These are phyloP conservation scores for Datura wrightii DNA, from an alignment of 257 asterid species.

Conservation along the genomic window DNA sequence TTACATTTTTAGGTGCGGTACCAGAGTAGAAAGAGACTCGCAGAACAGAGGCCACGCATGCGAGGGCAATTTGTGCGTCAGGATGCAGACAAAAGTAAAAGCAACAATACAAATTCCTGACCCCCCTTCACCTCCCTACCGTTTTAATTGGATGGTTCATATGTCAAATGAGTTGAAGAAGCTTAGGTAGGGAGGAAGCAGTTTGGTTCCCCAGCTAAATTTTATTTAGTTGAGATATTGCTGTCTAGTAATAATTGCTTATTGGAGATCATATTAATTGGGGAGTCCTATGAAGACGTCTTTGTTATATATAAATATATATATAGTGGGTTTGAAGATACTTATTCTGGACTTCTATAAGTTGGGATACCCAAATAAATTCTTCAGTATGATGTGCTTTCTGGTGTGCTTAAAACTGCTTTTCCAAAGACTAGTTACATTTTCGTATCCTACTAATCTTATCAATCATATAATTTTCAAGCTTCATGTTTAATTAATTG, in stretches of 20 bases:
- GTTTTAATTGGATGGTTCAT: conserved; percentile 1
- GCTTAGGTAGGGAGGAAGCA: conserved; percentile 35
- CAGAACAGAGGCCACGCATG: conserved; percentile 61
- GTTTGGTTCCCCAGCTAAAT: conserved; percentile 18
- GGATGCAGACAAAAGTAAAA: conserved; percentile 38
- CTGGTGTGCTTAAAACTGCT: conserved; percentile 16
- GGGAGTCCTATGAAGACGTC: conserved; percentile 26
- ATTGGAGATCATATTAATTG: conserved; percentile 24
- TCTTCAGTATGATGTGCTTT: conserved; percentile 28
- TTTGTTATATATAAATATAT: neutral
- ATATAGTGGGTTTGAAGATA: neutral
- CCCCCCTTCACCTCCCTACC: neutral
- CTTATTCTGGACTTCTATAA: conserved; percentile 2
- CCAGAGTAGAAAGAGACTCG: conserved; percentile 56
- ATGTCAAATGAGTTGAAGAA: conserved; percentile 28
- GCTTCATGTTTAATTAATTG: no score
- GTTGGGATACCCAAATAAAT: conserved; percentile 34
- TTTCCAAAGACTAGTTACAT: neutral
- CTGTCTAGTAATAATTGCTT: conserved; percentile 23
- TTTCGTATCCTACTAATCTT: neutral
- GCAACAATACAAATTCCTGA: conserved; percentile 39
- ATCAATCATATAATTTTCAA: neutral
- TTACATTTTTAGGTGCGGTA: conserved; percentile 50
- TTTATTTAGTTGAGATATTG: conserved; percentile 24
- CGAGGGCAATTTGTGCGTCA: conserved; percentile 59